Percentiles rank a stretch among this genome's conserved stretches.
Evolutionary conservation across 345 rosid genomes (phyloP).

Genomic region (Euphorbia tirucalli): DNA sequence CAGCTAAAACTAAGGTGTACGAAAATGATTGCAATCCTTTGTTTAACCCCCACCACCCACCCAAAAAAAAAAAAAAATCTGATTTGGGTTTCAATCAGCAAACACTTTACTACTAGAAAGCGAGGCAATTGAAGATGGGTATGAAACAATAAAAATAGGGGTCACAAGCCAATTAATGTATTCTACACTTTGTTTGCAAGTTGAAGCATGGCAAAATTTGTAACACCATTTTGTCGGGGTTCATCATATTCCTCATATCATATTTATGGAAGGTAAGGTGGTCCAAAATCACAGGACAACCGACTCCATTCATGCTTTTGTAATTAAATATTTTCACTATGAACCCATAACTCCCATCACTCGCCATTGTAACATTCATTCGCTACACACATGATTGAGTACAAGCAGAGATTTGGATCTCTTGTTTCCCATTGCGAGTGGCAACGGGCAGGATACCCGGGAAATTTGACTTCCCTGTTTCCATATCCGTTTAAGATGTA

Average conservation of each 20-base stretch:
- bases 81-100: neutral
- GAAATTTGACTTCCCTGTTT: too few species aligned
- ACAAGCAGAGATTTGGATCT: too few species aligned
- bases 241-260: neutral
- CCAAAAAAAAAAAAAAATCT: neutral
- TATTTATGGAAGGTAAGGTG: conserved; percentile 3
- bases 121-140: neutral
- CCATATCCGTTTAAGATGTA: too few species aligned
- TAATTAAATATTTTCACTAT: too few species aligned
- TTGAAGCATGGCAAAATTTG: neutral
- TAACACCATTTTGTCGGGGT: neutral
- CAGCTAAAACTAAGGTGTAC: neutral
- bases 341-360: neutral
- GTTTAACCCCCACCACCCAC: too few species aligned
- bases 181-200: neutral
- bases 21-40: too few species aligned
- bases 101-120: neutral
- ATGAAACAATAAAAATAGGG: too few species aligned
- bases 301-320: neutral
- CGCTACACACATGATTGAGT: too few species aligned
- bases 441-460: too few species aligned
- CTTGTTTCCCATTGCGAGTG: too few species aligned
- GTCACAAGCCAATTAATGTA: neutral
- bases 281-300: conserved; percentile 3
- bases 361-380: neutral